These are phyloP conservation scores for Apiotrichum sp. DNA, from an alignment of 1,284 basidiomycete genomes.

Conservation along the genomic window DNA sequence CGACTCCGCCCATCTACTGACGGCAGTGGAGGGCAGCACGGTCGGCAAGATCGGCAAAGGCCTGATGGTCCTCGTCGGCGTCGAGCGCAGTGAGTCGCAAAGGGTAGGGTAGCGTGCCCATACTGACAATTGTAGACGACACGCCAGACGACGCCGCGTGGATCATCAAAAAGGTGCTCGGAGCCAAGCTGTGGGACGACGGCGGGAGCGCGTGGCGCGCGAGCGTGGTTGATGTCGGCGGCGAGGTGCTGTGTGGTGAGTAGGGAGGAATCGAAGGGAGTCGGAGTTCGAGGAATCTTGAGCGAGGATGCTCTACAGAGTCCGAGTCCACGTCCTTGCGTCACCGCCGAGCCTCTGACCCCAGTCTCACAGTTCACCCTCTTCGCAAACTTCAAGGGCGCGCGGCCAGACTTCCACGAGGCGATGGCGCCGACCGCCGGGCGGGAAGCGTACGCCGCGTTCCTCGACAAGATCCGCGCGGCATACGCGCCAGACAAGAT, in stretches of 20 bases:
- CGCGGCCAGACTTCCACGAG: conserved; percentile 79
- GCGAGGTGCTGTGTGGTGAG: conserved; percentile 71
- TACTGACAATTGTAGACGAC: conserved; percentile 56
- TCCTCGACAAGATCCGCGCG: conserved; percentile 61
- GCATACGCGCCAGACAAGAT: conserved; percentile 67
- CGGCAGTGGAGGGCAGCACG: conserved; percentile 39
- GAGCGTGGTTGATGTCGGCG: conserved; percentile 73
- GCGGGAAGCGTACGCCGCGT: conserved; percentile 63
- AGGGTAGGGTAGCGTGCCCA: not conserved
- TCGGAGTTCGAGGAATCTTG: too few species aligned
- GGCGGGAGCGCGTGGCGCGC: conserved; percentile 58
- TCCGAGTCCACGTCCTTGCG: too few species aligned
- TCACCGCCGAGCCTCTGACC: not conserved
- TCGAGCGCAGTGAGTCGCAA: conserved; percentile 40
- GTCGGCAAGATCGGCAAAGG: conserved; percentile 75
- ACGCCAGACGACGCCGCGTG: conserved; percentile 61
- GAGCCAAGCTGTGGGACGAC: conserved; percentile 66
- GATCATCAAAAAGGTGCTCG: conserved; percentile 72
- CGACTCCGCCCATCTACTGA: too few species aligned
- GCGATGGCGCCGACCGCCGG: conserved; percentile 71
- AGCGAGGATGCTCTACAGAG: too few species aligned
- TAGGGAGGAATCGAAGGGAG: not conserved
- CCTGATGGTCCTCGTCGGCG: conserved; percentile 79
- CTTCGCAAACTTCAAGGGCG: conserved; percentile 81
- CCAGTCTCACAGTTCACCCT: conserved; percentile 80